These are phyloP conservation scores for Penicillium sp. DNA, from an alignment of 2,329 filamentous ascomycete species.

Conservation along the genomic window DNA sequence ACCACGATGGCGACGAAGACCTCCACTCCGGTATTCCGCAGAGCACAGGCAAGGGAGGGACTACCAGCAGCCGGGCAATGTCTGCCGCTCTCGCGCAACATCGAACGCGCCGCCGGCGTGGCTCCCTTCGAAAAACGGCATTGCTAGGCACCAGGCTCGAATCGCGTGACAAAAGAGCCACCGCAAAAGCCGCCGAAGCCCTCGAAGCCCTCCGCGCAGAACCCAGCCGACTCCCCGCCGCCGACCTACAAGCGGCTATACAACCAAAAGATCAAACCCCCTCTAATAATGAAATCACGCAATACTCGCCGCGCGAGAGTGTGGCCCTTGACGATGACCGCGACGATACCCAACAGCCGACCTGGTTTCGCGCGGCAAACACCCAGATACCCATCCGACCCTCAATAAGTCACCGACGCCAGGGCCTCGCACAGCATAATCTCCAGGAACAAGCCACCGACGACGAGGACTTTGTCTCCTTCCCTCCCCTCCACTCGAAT, in stretches of 20 bases:
- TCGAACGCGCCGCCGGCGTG: constrained; percentile 69
- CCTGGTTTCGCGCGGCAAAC: constrained; percentile 19
- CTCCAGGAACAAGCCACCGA: constrained; percentile 74
- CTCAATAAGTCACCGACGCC: constrained; percentile 32
- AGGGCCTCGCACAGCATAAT: constrained; percentile 52
- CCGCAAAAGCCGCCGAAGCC: constrained; percentile 22
- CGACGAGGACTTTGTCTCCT: constrained; percentile 74
- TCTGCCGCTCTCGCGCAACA: constrained; percentile 50
- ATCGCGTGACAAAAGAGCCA: constrained; percentile 34
- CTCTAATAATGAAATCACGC: constrained; percentile 12
- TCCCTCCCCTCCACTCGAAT: constrained; percentile 51
- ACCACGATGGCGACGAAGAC: constrained; percentile 29
- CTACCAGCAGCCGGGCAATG: constrained; percentile 50
- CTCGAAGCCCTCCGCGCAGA: constrained; percentile 18
- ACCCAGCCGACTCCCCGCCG: constrained; percentile 7
- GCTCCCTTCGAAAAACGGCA: constrained; percentile 83
- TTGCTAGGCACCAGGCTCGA: constrained; percentile 63
- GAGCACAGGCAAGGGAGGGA: constrained; percentile 12
- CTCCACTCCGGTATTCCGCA: constrained; percentile 30
- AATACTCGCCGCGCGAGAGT: constrained; percentile 2
- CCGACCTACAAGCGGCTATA: constrained; percentile 4
- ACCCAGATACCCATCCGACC: constrained; percentile 22
- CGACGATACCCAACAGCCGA: constrained; percentile 12
- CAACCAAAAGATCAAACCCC: constrained; percentile 7
- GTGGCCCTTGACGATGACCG: constrained; percentile 17